These are phyloP conservation scores for Musa schizocarpa DNA, from an alignment of 176 grass and related monocot genomes.

Conservation along the genomic window DNA sequence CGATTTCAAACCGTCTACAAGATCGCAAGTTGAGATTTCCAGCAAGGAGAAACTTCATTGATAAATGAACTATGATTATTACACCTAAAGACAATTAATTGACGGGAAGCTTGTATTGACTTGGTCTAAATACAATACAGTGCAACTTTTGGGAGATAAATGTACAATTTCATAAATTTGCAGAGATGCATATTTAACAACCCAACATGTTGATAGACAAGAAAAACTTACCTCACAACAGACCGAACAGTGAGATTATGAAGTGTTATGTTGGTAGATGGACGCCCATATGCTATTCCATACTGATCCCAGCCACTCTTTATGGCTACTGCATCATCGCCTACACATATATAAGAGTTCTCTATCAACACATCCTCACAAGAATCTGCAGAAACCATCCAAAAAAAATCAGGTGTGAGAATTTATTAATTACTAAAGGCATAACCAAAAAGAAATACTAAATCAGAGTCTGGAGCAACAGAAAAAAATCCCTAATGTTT, in stretches of 20 bases:
- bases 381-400: slow-evolving; percentile 46
- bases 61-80: too few species aligned
- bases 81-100: neutral
- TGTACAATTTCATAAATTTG: neutral
- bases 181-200: neutral
- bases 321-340: slow-evolving; percentile 84
- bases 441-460: neutral
- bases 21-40: too few species aligned
- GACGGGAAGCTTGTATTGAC: too few species aligned
- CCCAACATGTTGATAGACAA: neutral
- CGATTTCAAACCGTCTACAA: too few species aligned
- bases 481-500: neutral
- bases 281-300: slow-evolving; percentile 70
- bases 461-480: neutral
- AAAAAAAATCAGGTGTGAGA: neutral
- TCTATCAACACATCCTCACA: slow-evolving; percentile 81
- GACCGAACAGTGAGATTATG: slow-evolving; percentile 61
- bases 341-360: slow-evolving; percentile 92
- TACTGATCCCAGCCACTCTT: slow-evolving; percentile 98
- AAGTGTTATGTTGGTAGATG: slow-evolving; percentile 71
- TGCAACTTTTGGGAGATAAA: neutral
- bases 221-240: slow-evolving; percentile 51
- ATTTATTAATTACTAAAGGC: neutral
- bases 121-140: too few species aligned
- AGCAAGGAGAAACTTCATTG: too few species aligned